Conservation (phyloP, 495 filamentous ascomycete genomes). For the Penicillium bialowiezense region DNA sequence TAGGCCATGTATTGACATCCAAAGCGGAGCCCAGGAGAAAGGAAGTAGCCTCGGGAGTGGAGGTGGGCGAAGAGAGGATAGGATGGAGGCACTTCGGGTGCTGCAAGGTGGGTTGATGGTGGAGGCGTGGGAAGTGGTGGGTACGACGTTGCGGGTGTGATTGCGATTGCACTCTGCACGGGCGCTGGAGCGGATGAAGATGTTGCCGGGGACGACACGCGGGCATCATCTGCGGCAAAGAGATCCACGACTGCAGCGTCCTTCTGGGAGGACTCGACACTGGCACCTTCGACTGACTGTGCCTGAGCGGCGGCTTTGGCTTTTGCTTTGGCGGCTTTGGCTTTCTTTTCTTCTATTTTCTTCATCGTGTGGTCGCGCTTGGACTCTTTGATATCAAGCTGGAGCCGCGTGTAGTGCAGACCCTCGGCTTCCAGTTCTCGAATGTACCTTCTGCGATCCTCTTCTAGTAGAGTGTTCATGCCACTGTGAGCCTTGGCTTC, state of each 20-base stretch:
- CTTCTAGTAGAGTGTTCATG: constrained; percentile 55
- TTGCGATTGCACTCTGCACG: constrained; percentile 29
- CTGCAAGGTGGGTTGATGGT: constrained; percentile 27
- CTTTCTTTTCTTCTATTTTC: constrained; percentile 40
- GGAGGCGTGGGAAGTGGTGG: constrained; percentile 42
- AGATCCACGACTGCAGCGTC: constrained; percentile 29
- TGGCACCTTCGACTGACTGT: constrained; percentile 12
- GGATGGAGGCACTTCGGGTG: constrained; percentile 47
- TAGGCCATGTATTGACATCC: constrained; percentile 93
- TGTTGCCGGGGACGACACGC: constrained; percentile 16
- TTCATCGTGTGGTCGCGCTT: constrained; percentile 39
- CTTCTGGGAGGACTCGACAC: constrained; percentile 1
- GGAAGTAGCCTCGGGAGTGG: constrained; percentile 76
- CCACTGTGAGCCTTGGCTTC: constrained; percentile 65
- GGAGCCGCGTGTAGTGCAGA: constrained; percentile 38
- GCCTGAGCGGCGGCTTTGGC: constrained; percentile 21
- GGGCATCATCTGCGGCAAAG: constrained; percentile 33
- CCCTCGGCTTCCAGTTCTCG: constrained; percentile 46
- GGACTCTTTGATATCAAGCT: constrained; percentile 37
- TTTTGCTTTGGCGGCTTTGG: constrained; percentile 31
- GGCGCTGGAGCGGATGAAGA: constrained; percentile 17
- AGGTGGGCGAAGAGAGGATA: constrained; percentile 62
- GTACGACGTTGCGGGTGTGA: constrained; percentile 62
- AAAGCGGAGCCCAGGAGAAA: constrained; percentile 89
- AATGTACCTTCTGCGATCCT: constrained; percentile 49